Conservation (phyloP, 495 filamentous ascomycete genomes). For the Baudoinia panamericana region DNA sequence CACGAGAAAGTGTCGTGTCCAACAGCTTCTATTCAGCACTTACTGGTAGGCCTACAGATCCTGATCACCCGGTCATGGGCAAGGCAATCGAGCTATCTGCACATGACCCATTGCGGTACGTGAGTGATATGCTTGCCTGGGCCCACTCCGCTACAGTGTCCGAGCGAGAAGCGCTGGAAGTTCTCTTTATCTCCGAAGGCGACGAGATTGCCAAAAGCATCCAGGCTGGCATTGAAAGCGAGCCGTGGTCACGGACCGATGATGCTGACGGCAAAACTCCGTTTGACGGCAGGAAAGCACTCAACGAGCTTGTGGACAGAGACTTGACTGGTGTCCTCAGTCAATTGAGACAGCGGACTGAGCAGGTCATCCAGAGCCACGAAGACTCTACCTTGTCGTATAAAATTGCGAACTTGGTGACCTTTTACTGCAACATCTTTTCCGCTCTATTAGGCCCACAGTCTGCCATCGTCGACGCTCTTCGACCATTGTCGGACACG, state of each 20-base stretch:
- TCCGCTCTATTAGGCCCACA: slow-evolving; percentile 58
- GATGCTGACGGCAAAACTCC: slow-evolving; percentile 45
- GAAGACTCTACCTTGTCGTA: slow-evolving; percentile 82
- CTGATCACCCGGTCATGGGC: slow-evolving; percentile 38
- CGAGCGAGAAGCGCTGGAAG: slow-evolving; percentile 83
- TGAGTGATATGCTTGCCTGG: slow-evolving; percentile 98
- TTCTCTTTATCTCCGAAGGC: slow-evolving; percentile 82
- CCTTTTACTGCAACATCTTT: slow-evolving; percentile 82
- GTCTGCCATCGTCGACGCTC: slow-evolving; percentile 55
- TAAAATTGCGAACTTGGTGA: slow-evolving; percentile 73
- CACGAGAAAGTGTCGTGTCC: slow-evolving; percentile 72
- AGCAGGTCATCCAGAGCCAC: slow-evolving; percentile 83
- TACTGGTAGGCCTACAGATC: slow-evolving; percentile 48
- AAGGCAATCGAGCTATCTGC: slow-evolving; percentile 93
- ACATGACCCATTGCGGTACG: slow-evolving; percentile 82
- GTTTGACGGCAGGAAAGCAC: slow-evolving; percentile 72
- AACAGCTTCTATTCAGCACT: slow-evolving; percentile 86
- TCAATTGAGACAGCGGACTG: slow-evolving; percentile 66
- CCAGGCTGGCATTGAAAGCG: slow-evolving; percentile 69
- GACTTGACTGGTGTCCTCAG: slow-evolving; percentile 67
- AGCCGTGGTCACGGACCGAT: slow-evolving; percentile 61
- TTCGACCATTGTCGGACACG: slow-evolving; percentile 55
- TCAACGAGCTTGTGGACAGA: slow-evolving; percentile 80
- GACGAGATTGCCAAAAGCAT: slow-evolving; percentile 80
- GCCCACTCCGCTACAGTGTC: slow-evolving; percentile 85